Percentiles rank a stretch among this genome's conserved stretches.
Evolutionary conservation across 306 rosid genomes (phyloP).

Genomic region (Mimosa bimucronata): DNA sequence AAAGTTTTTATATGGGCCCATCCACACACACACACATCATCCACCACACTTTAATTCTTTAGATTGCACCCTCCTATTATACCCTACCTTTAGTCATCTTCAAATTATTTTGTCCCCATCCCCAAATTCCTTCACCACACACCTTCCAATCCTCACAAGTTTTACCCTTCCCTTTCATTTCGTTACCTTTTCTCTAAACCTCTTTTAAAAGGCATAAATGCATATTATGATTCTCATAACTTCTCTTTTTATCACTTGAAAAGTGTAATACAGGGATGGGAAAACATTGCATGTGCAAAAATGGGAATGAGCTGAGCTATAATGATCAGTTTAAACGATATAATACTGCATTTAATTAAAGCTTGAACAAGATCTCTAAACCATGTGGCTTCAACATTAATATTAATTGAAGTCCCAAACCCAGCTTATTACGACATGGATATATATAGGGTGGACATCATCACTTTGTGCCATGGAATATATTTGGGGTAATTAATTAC

Average conservation of each 20-base stretch:
- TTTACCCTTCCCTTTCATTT: not conserved
- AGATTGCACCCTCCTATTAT: conserved; percentile 8
- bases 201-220: not conserved
- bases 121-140: not conserved
- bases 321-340: conserved; percentile 38
- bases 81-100: conserved; percentile 43
- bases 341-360: conserved; percentile 33
- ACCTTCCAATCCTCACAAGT: not conserved
- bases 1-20: conserved; percentile 52
- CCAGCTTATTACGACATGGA: conserved; percentile 24
- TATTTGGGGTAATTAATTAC: no score
- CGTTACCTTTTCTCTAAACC: not conserved
- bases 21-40: conserved; percentile 19
- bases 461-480: conserved; percentile 34
- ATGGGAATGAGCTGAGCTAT: not conserved
- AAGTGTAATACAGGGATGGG: not conserved
- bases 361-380: conserved; percentile 50
- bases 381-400: conserved; percentile 54
- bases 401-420: conserved; percentile 31
- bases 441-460: conserved; percentile 35
- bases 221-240: not conserved
- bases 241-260: not conserved
- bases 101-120: conserved; percentile 52
- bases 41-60: conserved; percentile 24
- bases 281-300: not conserved